Conservation (phyloP, 2,329 filamentous ascomycete species). For the Beauveria pseudobassiana region DNA sequence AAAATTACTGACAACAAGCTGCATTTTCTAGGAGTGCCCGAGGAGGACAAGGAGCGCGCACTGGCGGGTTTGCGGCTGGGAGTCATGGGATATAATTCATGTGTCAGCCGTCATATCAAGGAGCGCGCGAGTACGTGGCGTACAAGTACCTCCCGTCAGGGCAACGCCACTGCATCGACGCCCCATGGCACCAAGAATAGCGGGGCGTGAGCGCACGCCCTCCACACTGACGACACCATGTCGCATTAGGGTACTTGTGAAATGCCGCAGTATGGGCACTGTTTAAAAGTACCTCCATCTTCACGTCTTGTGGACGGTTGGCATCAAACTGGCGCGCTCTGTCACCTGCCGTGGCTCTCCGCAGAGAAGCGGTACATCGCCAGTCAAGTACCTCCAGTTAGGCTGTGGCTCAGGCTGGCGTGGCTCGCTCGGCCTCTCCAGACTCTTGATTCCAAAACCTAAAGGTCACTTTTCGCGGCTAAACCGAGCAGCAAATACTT, state of each 20-base stretch:
- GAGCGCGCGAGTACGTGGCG: background rate
- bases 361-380: background rate
- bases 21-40: background rate
- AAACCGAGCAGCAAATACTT: background rate
- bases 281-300: background rate
- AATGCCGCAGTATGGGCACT: background rate
- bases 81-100: conserved; percentile 9
- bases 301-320: background rate
- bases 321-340: background rate
- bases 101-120: background rate
- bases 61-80: background rate
- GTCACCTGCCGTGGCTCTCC: conserved; percentile 5
- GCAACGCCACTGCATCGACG: conserved; percentile 3
- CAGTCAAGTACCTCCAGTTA: background rate
- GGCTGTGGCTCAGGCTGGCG: conserved; percentile 4
- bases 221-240: conserved; percentile 11
- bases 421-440: conserved; percentile 3
- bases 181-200: background rate
- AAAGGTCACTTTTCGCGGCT: background rate
- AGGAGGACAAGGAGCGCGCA: background rate
- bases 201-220: conserved; percentile 1
- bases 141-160: background rate
- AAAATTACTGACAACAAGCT: too few species aligned
- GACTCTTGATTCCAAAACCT: background rate
- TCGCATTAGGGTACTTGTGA: conserved; percentile 1